Evolutionary conservation across 345 rosid species (phyloP), one percentile per base, ranked within the genome.

Genomic region (Erodium maritimum): DNA sequence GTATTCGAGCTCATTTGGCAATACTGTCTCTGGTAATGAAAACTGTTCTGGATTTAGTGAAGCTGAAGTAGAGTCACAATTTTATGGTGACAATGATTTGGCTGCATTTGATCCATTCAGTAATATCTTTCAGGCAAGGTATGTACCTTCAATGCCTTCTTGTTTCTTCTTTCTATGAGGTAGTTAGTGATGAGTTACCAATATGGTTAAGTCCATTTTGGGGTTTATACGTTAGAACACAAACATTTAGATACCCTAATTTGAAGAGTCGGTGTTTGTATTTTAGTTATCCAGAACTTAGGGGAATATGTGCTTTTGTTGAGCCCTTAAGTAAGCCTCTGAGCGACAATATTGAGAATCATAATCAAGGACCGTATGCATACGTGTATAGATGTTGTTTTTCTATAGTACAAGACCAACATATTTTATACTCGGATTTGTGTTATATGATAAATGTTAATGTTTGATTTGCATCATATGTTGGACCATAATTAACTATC

Each of bases 1-100:
- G 63, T 80, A 71, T 71, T 87, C 95, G 60, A 90, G 95, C 74
- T 87, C 95, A 48, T 91, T 91, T 74, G 89, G 85, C 1, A 69
- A 87, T 72, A 82, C 82, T 59, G 55, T 61, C n/a, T 82, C 95
- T 21, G 82, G 78, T 61, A 60, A 68, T 5, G 80, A 70, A 62
- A 76, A 67, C 63, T 72, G 65, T 56, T 71, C 76, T 17, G 90
- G 73, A 58, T 46, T 78, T 52, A 76, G 81, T 61, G 97, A 87
- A 61, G 83, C 86, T 67, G 96, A 86, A 71, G 95, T 84, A 1
- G 91, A 88, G 65, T 88, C 91, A 25, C 88, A 80, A 61, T 82
- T 75, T 62, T 68, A 76, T 54, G 79, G 71, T 62, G 86, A 79
- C 59, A 71, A 60, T 53, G 77, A 67, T 68, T 75, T 83, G 63